Base-by-base conservation (phyloP, 805 yeast species). In the Kodamaea kaohsiungensis region DNA sequence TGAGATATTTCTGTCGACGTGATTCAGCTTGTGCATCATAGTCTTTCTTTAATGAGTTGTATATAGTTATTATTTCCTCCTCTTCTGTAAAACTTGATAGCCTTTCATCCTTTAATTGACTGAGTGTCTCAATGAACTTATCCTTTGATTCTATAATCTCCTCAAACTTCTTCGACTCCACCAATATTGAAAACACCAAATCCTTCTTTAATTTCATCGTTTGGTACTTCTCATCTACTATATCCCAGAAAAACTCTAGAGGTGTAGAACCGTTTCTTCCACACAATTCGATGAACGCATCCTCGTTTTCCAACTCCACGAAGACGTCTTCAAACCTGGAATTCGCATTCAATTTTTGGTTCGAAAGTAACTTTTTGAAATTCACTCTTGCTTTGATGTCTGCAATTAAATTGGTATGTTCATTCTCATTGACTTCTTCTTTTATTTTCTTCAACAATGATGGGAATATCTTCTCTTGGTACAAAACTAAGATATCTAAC, bases 221-320 rank as follows among this genome's bases (percentile, higher is more conserved):
- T 52, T 84, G 80, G 35, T 79, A 77, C 60, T 83, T 84, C 53
- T 82, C 86, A 59, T 87, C 91, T 2, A 87, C 77, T 0, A 80
- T 62, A 65, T 91, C 96, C 82, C 89, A 81, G 65, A 87, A 91
- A 42, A 89, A 68, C 58, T 91, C 96, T 43, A 86, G 63, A 0
- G 96, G 87, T 1, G 85, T 79, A 0, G 97, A 90, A 0, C 97
- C 96, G 46, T 81, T 76, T 52, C 91, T 78, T 0, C 96, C 96
- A 53, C 91, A 76, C 38, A 91, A 58, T 18, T 78, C 82, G 13
- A 81, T 61, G 63, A 87, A 91, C 13, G 82, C 70, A 46, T 73
- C 75, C 56, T 86, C 87, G 33, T 81, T 79, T 55, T 82, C 82
- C 1, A 90, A 61, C 4, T 63, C 55, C 0, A 78, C 71, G 43